Percentiles rank a stretch among this genome's conserved stretches.
phyloP scores from a whole-genome alignment of 1,139 yeast genomes.

The Hyphopichia khmerensis region DNA sequence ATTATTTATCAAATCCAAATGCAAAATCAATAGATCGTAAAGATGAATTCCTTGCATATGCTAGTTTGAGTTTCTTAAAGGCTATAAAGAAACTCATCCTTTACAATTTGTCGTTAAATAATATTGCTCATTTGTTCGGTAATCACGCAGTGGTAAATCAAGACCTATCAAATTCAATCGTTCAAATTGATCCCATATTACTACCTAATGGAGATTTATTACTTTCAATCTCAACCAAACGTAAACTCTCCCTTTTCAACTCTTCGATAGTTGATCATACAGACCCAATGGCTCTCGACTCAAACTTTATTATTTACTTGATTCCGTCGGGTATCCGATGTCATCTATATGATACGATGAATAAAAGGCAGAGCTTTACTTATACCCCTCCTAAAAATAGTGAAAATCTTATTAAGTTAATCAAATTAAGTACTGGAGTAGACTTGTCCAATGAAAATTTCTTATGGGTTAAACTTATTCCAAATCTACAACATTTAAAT shows the following conservation, averaged over 20 bases:
- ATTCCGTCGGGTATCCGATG: constrained; percentile 79
- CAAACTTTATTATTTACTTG: constrained; percentile 54
- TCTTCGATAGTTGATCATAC: constrained; percentile 18
- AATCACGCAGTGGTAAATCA: constrained; percentile 42
- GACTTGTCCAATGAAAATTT: constrained; percentile 22
- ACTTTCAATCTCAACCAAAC: constrained; percentile 23
- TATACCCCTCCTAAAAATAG: constrained; percentile 51
- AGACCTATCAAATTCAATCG: constrained; percentile 19
- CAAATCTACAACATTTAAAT: constrained; percentile 65
- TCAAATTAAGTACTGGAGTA: constrained; percentile 56
- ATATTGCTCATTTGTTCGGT: constrained; percentile 51
- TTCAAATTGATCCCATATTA: constrained; percentile 58
- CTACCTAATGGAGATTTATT: constrained; percentile 53
- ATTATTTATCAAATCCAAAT: constrained; percentile 23
- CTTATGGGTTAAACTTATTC: constrained; percentile 66
- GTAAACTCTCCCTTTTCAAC: constrained; percentile 30
- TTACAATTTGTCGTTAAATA: constrained; percentile 41
- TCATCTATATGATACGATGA: constrained; percentile 49
- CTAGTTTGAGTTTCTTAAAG: constrained; percentile 55
- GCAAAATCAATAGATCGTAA: constrained; percentile 16
- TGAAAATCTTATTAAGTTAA: constrained; percentile 44
- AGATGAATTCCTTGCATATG: constrained; percentile 36
- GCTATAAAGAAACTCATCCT: constrained; percentile 59
- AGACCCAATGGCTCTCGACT: constrained; percentile 16
- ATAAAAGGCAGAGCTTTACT: constrained; percentile 41